Evolutionary conservation across 805 yeast species (phyloP), one percentile per base, ranked within the genome.

Genomic region (Spathaspora arborariae): DNA sequence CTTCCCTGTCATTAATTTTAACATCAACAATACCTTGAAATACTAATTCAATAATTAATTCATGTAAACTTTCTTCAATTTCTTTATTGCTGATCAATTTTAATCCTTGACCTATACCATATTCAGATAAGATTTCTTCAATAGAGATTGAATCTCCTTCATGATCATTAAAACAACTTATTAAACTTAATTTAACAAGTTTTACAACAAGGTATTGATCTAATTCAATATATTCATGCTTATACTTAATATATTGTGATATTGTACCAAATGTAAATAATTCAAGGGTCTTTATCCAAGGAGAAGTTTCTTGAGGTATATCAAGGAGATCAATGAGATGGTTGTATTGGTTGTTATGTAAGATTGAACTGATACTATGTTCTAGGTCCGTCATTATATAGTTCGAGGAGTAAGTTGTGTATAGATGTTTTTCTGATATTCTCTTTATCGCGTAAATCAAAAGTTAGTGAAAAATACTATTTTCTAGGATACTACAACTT

Each of bases 211-310:
- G 50, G 1, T 38, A 38, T 5, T 40, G 30, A 34, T 45, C 45
- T 7, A 42, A 20, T 59, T 45, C 51, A 7, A 60, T 39, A 45
- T 38, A 66, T 4, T 51, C 39, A 1, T 26, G 40, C 16, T 42
- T 41, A 46, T 65, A 54, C 42, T 53, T 44, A 6, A 49, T 33
- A 48, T 66, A 68, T 38, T 60, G 59, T 2, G 50, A 45, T 22
- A 56, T 55, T 41, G 58, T 59, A 2, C 77, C 77, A 50, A 65
- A 70, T 1, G 74, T 56, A 49, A 69, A 70, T 26, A 72, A 57
- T 55, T 72, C 77, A 5, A 66, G 27, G 4, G 70, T 65, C 42
- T 64, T 63, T 8, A 53, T 45, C 21, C 10, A 30, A 7, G 35
- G 8, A 3, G 35, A n/a, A 30, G 6, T 30, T 3, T 30, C 35